phyloP scores from a whole-genome alignment of 441 rosid species.

The Gossypium laxum region DNA sequence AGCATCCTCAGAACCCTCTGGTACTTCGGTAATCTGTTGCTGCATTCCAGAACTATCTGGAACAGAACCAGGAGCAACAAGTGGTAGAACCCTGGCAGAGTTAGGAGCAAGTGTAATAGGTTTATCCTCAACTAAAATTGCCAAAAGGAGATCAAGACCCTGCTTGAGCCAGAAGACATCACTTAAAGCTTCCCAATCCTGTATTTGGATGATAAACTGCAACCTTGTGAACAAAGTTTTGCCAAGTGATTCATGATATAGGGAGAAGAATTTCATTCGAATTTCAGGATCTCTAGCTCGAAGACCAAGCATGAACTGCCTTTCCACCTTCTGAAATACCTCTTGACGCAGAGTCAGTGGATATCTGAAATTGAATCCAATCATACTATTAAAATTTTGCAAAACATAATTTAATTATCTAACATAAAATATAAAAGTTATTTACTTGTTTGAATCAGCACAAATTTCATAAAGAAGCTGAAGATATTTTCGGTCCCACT shows the following conservation, averaged over 20 bases:
- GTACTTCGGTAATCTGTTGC: constrained; percentile 45
- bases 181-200: constrained; percentile 97
- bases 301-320: constrained; percentile 93
- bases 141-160: constrained; percentile 93
- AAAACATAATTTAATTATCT: constrained; percentile 6
- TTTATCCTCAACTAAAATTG: constrained; percentile 74
- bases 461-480: constrained; percentile 88
- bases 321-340: constrained; percentile 87
- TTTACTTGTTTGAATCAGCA: constrained; percentile 77
- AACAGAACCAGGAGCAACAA: constrained; percentile 42
- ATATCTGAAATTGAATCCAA: constrained; percentile 46
- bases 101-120: constrained; percentile 91
- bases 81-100: constrained; percentile 75
- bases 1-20: constrained; percentile 65
- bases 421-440: not conserved
- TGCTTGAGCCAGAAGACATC: constrained; percentile 99
- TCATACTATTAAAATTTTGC: constrained; percentile 5
- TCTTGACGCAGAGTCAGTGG: constrained; percentile 64
- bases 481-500: constrained; percentile 89
- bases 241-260: constrained; percentile 72
- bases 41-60: constrained; percentile 55
- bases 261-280: constrained; percentile 71
- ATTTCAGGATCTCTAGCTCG: constrained; percentile 90
- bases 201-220: constrained; percentile 74
- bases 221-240: constrained; percentile 70